Percentiles rank a stretch among this genome's conserved stretches.
These are phyloP conservation scores for Gastrodia elata DNA, from an alignment of 106 monocot species.

Conservation along the genomic window DNA sequence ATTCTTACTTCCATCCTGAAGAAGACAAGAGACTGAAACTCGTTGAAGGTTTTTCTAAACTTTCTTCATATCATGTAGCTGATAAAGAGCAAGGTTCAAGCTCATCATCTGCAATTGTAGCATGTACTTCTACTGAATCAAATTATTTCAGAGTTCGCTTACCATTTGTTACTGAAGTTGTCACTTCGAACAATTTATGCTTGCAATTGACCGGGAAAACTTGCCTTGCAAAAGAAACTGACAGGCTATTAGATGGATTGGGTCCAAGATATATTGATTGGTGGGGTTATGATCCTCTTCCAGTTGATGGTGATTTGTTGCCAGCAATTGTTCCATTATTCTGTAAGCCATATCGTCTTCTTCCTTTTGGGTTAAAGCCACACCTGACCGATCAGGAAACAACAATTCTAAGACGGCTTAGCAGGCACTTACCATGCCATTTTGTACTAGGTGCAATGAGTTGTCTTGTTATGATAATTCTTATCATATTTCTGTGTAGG, in stretches of 20 bases:
- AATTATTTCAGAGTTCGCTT: slow-evolving; percentile 5
- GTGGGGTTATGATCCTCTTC: slow-evolving; percentile 88
- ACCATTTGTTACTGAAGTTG: slow-evolving; percentile 60
- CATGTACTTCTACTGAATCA: slow-evolving; percentile 10
- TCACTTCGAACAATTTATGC: slow-evolving; percentile 62
- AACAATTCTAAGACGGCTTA: slow-evolving; percentile 74
- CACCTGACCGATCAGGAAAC: slow-evolving; percentile 81
- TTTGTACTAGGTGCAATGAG: slow-evolving; percentile 66
- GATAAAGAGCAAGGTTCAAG: slow-evolving; percentile 13
- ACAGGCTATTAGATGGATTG: slow-evolving; percentile 71
- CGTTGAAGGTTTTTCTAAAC: slow-evolving; percentile 12
- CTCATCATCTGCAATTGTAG: not conserved
- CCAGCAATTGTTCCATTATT: slow-evolving; percentile 71
- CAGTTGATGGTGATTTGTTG: slow-evolving; percentile 90
- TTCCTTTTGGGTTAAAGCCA: slow-evolving; percentile 79
- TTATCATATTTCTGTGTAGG: not conserved
- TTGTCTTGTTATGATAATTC: slow-evolving; percentile 1
- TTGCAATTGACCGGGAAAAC: slow-evolving; percentile 69
- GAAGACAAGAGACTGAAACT: slow-evolving; percentile 1
- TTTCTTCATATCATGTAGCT: slow-evolving; percentile 6
- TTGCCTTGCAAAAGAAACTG: slow-evolving; percentile 70
- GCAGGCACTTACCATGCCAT: slow-evolving; percentile 76
- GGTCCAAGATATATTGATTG: slow-evolving; percentile 93
- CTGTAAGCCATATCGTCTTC: slow-evolving; percentile 80
- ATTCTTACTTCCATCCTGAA: slow-evolving; percentile 75